Percentiles rank a stretch among this genome's conserved stretches.
Conservation (phyloP, 495 filamentous ascomycete species). For the Podospora tetraspora region DNA sequence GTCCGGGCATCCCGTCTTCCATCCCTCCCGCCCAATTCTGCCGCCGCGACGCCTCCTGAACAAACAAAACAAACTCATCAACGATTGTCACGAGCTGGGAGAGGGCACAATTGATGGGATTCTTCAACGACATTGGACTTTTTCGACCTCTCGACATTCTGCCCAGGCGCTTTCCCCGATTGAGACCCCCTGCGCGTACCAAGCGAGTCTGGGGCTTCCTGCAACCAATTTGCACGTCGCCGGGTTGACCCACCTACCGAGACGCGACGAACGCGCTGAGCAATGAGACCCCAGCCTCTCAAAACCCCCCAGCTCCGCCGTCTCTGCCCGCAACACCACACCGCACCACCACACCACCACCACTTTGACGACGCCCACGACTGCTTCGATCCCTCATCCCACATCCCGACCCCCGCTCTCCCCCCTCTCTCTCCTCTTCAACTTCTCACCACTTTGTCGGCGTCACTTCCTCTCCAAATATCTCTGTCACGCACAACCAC, state of each 20-base stretch:
- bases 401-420: background rate
- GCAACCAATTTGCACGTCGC: slow-evolving; percentile 2
- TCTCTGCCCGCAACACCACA: slow-evolving; percentile 12
- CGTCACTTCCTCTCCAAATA: slow-evolving; percentile 14
- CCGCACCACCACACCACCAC: slow-evolving; percentile 7
- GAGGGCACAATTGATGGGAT: background rate
- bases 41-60: background rate
- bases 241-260: slow-evolving; percentile 18
- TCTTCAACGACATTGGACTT: background rate
- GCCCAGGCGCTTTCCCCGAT: background rate
- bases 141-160: background rate
- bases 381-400: background rate
- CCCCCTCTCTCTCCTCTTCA: background rate
- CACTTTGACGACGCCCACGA: background rate
- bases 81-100: background rate
- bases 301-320: background rate
- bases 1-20: background rate
- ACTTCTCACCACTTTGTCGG: background rate
- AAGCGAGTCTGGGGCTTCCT: slow-evolving; percentile 7
- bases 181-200: background rate
- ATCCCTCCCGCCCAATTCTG: background rate
- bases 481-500: background rate
- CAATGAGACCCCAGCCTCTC: slow-evolving; percentile 31
- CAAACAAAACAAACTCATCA: background rate
- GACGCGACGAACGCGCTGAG: slow-evolving; percentile 30